Evolutionary conservation across 1,284 basidiomycete genomes (phyloP), one percentile per base, ranked within the genome.

Genomic region (Baeospora myosura): DNA sequence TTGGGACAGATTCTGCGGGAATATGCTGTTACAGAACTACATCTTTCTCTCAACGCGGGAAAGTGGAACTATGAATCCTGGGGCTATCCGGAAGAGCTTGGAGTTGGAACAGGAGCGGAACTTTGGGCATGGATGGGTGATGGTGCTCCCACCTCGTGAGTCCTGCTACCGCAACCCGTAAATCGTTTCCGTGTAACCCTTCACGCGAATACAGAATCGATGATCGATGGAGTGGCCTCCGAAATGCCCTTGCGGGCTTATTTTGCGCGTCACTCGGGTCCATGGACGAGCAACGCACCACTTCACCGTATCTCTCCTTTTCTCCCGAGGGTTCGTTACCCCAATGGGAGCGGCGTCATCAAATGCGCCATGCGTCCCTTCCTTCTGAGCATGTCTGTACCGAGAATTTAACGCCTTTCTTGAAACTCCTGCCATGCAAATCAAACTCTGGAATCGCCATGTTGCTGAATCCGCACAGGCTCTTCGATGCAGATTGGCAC

Each of bases 381-480:
- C 85, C 87, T 3, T 88, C 80, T 5, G 87, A 92, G 55, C 72
- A 83, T 48, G 86, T 96, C 12, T 98, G 95, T 59, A 98, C 95
- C 2, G 96, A 98, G 58, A 98, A 98, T 60, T 67, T 98, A 4
- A 95, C 94, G 0, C 95, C 96, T 0, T 94, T 98, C 63, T 73
- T 98, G 43, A 92, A 94, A 56, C 79, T 98, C 4, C 68, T 98
- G 2, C 95, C 96, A 0, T 98, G 94, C 71, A 91, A 95, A 58
- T 79, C 86, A 2, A 67, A 75, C n/a, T 90, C 91, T 0, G 95
- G 95, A 7, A 73, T 98, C n/a, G 88, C 90, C 0, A 71, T 66
- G 5, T 69, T 98, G 2, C 69, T 98, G 30, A 88, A 94, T 53
- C 86, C 92, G 0, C 91, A 97, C 51, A 72, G 72, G 3, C 63